Conservation (phyloP, 2,329 filamentous ascomycete species). For the Hysterium pulicare region DNA sequence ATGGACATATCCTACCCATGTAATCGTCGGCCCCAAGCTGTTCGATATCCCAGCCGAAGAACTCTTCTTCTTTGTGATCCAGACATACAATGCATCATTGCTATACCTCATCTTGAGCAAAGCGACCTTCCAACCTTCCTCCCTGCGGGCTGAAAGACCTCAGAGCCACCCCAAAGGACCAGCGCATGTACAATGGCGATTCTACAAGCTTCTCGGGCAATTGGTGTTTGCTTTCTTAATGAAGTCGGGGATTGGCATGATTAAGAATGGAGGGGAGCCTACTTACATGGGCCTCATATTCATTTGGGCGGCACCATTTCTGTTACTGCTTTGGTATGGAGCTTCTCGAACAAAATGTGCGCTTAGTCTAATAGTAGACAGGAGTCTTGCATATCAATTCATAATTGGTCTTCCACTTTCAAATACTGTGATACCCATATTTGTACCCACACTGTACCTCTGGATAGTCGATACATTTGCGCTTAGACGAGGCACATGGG, state of each 20-base stretch:
- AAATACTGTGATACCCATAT: slow-evolving; percentile 59
- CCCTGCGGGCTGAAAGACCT: slow-evolving; percentile 45
- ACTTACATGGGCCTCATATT: slow-evolving; percentile 70
- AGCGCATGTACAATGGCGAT: slow-evolving; percentile 35
- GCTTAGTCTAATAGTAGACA: slow-evolving; percentile 11
- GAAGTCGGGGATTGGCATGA: slow-evolving; percentile 44
- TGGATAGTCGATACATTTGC: slow-evolving; percentile 71
- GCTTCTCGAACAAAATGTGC: neutral
- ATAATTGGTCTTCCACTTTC: slow-evolving; percentile 57
- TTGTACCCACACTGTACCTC: slow-evolving; percentile 64
- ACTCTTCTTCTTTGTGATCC: slow-evolving; percentile 73
- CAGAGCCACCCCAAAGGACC: slow-evolving; percentile 12
- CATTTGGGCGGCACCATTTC: slow-evolving; percentile 64
- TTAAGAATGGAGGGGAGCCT: slow-evolving; percentile 47
- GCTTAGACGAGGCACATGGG: slow-evolving; percentile 66
- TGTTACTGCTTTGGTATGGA: slow-evolving; percentile 59
- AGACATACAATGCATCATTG: slow-evolving; percentile 69
- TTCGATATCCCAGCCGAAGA: slow-evolving; percentile 68
- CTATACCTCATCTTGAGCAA: slow-evolving; percentile 67
- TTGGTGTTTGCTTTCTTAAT: slow-evolving; percentile 45
- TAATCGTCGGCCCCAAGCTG: slow-evolving; percentile 60
- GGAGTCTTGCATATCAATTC: slow-evolving; percentile 62
- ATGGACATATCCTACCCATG: slow-evolving; percentile 68
- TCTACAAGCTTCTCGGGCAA: slow-evolving; percentile 50
- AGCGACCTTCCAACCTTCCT: slow-evolving; percentile 54